phyloP scores from a whole-genome alignment of 371 early-diverging fungal species.

The Mucor racemosus region DNA sequence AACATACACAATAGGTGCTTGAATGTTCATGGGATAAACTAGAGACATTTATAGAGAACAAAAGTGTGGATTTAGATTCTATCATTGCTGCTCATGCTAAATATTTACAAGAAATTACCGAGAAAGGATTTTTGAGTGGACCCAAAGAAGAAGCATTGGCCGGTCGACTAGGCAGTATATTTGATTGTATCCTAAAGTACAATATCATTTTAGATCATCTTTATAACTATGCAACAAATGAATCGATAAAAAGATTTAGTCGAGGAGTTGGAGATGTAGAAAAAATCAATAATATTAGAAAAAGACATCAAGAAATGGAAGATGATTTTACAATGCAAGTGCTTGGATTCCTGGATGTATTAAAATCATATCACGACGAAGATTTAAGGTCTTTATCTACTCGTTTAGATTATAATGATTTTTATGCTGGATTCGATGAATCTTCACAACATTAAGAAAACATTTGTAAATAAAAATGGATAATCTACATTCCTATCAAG shows the following conservation, averaged over 20 bases:
- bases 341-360: slow-evolving; percentile 53
- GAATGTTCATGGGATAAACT: slow-evolving; percentile 93
- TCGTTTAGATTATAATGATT: slow-evolving; percentile 82
- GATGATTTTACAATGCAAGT: slow-evolving; percentile 30
- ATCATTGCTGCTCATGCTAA: slow-evolving; percentile 73
- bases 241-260: not conserved
- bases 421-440: slow-evolving; percentile 46
- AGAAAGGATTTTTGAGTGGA: slow-evolving; percentile 65
- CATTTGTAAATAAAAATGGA: not conserved
- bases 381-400: slow-evolving; percentile 71
- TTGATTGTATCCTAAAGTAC: slow-evolving; percentile 46
- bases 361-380: slow-evolving; percentile 71
- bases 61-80: slow-evolving; percentile 72
- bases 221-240: slow-evolving; percentile 26
- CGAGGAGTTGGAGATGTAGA: slow-evolving; percentile 14
- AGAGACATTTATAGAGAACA: slow-evolving; percentile 57
- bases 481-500: too few species aligned
- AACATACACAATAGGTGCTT: slow-evolving; percentile 61
- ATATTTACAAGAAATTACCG: slow-evolving; percentile 66
- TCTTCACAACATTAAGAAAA: not conserved
- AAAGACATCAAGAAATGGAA: slow-evolving; percentile 36
- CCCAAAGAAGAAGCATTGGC: slow-evolving; percentile 40
- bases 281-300: slow-evolving; percentile 37
- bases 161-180: slow-evolving; percentile 36
- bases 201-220: slow-evolving; percentile 39